These are phyloP conservation scores for Xylariaceae sp. DNA, from an alignment of 2,329 filamentous ascomycete genomes.

Conservation along the genomic window DNA sequence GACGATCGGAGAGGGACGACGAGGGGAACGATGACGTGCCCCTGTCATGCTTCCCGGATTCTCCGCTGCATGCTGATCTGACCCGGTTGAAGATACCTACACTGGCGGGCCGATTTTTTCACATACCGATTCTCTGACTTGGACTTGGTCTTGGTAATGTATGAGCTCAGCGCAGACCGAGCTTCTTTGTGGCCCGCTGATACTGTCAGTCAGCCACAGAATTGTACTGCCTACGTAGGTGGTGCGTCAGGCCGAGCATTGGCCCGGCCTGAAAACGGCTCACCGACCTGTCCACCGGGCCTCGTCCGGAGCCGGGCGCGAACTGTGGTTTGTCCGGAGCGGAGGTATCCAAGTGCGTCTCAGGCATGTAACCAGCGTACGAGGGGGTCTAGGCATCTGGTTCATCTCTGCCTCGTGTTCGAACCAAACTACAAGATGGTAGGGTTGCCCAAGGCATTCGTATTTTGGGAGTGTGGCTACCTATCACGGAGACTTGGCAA, in stretches of 20 bases:
- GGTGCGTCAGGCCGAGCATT: not conserved
- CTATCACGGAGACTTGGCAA: too few relatives aligned
- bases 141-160: not conserved
- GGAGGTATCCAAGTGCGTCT: not conserved
- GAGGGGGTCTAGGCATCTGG: not conserved
- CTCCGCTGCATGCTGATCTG: conserved; percentile 10
- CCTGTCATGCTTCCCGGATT: conserved; percentile 2
- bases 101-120: not conserved
- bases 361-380: not conserved
- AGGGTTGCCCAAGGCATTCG: too few relatives aligned
- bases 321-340: not conserved
- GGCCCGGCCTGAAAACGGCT: not conserved
- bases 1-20: not conserved
- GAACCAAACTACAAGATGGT: not conserved
- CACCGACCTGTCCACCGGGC: not conserved
- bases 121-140: conserved; percentile 10
- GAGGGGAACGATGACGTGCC: not conserved
- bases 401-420: not conserved
- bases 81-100: too few relatives aligned
- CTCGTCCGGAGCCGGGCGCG: not conserved
- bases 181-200: not conserved
- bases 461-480: too few relatives aligned
- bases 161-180: not conserved
- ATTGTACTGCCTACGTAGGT: not conserved
- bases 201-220: not conserved